Percentiles rank a stretch among this genome's conserved stretches.
phyloP scores from a whole-genome alignment of 1,284 basidiomycete species.

The Sphaerobolus stellatus region DNA sequence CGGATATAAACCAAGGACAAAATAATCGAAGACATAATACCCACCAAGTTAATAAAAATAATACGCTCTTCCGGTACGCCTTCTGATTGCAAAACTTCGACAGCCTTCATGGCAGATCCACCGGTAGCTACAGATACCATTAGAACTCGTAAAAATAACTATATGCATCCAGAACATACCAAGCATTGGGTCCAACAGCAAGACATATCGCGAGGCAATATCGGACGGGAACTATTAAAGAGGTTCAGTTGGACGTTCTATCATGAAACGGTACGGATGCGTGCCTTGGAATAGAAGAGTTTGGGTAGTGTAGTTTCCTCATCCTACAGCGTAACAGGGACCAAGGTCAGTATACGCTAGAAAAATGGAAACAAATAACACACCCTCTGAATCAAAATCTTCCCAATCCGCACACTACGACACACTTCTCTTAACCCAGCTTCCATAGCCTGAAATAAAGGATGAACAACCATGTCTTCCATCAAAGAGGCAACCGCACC shows the following conservation, averaged over 20 bases:
- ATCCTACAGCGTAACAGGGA: constrained; percentile 52
- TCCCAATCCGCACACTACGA: constrained; percentile 86
- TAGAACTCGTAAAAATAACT: constrained; percentile 3
- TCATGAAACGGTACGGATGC: constrained; percentile 35
- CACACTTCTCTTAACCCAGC: constrained; percentile 92
- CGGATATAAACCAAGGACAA: background rate
- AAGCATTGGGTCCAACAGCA: constrained; percentile 97
- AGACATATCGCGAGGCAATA: constrained; percentile 87
- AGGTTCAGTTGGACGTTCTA: background rate
- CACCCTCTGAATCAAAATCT: constrained; percentile 93
- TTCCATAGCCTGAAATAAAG: constrained; percentile 75
- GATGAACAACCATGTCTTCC: background rate
- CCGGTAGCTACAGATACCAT: constrained; percentile 90
- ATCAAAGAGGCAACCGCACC: constrained; percentile 39
- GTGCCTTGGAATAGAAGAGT: constrained; percentile 83
- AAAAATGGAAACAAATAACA: constrained; percentile 17
- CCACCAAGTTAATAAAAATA: constrained; percentile 93
- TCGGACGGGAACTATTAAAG: constrained; percentile 85
- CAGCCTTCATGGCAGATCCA: constrained; percentile 96
- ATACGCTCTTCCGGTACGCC: constrained; percentile 89
- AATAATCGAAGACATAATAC: constrained; percentile 66
- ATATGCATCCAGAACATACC: constrained; percentile 49
- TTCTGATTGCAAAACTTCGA: constrained; percentile 89
- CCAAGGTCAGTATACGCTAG: constrained; percentile 2
- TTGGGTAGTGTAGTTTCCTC: constrained; percentile 90